phyloP scores from a whole-genome alignment of 176 grass and related monocot species.

The Pontederia crassipes region DNA sequence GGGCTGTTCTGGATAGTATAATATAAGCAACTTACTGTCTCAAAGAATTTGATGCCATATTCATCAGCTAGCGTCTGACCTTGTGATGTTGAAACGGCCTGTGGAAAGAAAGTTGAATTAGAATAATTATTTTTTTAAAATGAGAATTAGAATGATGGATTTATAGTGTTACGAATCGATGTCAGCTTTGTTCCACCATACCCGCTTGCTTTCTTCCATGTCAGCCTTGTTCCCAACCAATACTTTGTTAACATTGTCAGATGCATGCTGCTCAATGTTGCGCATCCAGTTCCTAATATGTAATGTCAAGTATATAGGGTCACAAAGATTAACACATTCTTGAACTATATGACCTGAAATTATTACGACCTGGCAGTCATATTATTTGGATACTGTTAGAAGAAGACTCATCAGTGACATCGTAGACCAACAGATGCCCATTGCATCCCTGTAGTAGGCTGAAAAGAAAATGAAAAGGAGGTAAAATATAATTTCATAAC shows the following conservation, averaged over 20 bases:
- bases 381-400: conserved; percentile 11
- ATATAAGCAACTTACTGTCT: background rate
- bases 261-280: conserved; percentile 20
- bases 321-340: background rate
- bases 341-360: no score
- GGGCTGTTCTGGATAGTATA: no score
- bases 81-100: conserved; percentile 12
- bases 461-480: background rate
- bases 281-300: conserved; percentile 17
- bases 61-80: conserved; percentile 17
- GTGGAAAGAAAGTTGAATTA: background rate
- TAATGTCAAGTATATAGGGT: background rate
- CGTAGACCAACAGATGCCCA: conserved; percentile 20
- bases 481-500: background rate
- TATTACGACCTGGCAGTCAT: no score
- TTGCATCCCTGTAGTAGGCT: conserved; percentile 13
- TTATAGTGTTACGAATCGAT: background rate
- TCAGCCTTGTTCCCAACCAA: conserved; percentile 16
- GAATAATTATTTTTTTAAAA: no score
- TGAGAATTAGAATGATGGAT: background rate
- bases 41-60: conserved; percentile 18
- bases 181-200: background rate
- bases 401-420: conserved; percentile 20
- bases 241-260: conserved; percentile 21
- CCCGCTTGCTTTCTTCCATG: conserved; percentile 17